These are phyloP conservation scores for Emmonsia crescens DNA, from an alignment of 2,329 filamentous ascomycete genomes.

Conservation along the genomic window DNA sequence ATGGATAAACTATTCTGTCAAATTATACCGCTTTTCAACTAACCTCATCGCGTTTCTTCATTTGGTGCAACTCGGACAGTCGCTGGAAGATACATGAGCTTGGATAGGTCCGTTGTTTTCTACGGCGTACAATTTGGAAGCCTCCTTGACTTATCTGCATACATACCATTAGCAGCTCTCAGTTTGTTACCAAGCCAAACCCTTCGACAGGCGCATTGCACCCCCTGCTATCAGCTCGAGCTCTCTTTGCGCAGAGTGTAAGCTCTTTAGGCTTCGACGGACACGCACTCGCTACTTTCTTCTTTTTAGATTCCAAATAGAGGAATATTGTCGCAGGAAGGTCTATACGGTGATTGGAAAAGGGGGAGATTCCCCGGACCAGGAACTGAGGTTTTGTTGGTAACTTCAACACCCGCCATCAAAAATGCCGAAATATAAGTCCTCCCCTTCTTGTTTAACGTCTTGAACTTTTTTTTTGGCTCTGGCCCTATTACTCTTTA, in stretches of 20 bases:
- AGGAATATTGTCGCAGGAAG: background rate
- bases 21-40: background rate
- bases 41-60: slow-evolving; percentile 1
- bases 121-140: background rate
- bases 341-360: background rate
- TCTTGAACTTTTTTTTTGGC: slow-evolving; percentile 1
- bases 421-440: slow-evolving; percentile 84
- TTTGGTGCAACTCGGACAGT: background rate
- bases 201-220: background rate
- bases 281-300: background rate
- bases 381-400: background rate
- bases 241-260: background rate
- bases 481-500: background rate
- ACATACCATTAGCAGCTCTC: no score
- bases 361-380: background rate
- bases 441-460: slow-evolving; percentile 3
- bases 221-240: background rate
- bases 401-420: background rate
- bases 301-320: background rate
- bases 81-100: background rate
- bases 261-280: background rate
- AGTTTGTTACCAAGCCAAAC: no score
- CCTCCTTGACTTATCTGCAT: background rate
- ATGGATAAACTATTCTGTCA: slow-evolving; percentile 3
- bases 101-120: background rate